A percentile compares a stretch with the other conserved stretches of the same genome.
phyloP scores from a whole-genome alignment of 2,329 filamentous ascomycete genomes.

The Xylariaceae sp. region DNA sequence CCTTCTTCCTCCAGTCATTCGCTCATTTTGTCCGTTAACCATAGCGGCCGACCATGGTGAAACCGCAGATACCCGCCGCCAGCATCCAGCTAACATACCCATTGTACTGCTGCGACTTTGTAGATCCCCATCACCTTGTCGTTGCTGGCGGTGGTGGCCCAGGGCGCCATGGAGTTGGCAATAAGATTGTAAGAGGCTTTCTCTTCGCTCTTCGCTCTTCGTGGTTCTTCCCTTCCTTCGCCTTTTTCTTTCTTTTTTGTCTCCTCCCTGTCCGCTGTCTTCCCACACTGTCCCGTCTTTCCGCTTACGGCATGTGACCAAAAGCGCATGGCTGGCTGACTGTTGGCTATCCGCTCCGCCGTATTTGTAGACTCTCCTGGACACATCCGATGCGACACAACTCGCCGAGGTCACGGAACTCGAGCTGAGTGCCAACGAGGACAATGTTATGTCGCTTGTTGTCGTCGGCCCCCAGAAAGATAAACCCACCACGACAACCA shows the following conservation, averaged over 20 bases:
- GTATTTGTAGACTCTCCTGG: conserved; percentile 59
- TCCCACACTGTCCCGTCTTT: background rate
- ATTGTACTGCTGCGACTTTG: conserved; percentile 83
- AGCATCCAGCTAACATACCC: conserved; percentile 74
- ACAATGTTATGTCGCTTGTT: conserved; percentile 80
- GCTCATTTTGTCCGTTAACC: conserved; percentile 2
- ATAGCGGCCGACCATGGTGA: conserved; percentile 31
- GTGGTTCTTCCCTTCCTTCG: background rate
- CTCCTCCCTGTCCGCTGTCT: background rate
- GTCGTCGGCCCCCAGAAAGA: conserved; percentile 60
- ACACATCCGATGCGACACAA: conserved; percentile 61
- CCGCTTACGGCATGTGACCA: background rate
- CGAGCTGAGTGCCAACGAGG: conserved; percentile 76
- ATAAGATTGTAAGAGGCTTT: conserved; percentile 66
- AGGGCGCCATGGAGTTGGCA: conserved; percentile 74
- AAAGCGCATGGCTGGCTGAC: conserved; percentile 14
- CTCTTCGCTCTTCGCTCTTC: background rate
- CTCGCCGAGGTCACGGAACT: conserved; percentile 66
- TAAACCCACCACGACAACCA: conserved; percentile 45
- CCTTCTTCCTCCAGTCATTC: background rate
- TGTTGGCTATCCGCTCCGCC: conserved; percentile 10
- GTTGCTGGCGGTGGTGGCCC: conserved; percentile 86
- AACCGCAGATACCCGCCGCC: conserved; percentile 43
- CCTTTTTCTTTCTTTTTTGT: background rate
- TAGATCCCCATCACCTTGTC: conserved; percentile 69